These are phyloP conservation scores for Sporothrix luriei DNA, from an alignment of 2,329 filamentous ascomycete genomes.

Conservation along the genomic window DNA sequence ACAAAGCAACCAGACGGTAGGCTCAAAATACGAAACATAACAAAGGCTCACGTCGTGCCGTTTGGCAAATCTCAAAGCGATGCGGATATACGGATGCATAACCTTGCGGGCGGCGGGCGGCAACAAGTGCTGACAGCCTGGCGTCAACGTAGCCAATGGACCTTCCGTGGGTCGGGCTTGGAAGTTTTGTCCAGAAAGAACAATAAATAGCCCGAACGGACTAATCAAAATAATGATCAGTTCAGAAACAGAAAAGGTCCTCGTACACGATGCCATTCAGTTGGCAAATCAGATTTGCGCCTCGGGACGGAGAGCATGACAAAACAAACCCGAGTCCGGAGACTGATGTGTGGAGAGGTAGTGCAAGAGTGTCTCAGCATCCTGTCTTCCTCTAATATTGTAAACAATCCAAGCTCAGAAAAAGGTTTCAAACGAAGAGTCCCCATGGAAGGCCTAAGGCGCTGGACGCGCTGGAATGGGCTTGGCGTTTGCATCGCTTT, in stretches of 20 bases:
- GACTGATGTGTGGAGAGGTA: neutral
- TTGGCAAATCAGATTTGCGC: neutral
- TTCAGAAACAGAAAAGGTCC: neutral
- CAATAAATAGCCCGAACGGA: neutral
- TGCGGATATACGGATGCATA: neutral
- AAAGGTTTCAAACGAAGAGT: neutral
- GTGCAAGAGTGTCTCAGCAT: too few relatives aligned
- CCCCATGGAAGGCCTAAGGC: too few relatives aligned
- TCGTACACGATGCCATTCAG: neutral
- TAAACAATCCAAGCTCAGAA: neutral
- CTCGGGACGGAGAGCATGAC: constrained; percentile 9
- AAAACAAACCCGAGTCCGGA: neutral
- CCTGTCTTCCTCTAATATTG: too few relatives aligned
- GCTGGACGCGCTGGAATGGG: neutral
- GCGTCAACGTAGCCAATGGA: neutral
- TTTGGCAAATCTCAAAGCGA: neutral
- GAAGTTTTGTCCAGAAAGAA: neutral
- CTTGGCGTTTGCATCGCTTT: neutral
- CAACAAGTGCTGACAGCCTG: constrained; percentile 16
- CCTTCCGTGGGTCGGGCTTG: neutral
- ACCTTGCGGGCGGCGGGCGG: too few relatives aligned
- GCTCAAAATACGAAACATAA: neutral
- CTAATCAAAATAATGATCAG: neutral
- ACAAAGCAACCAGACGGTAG: neutral
- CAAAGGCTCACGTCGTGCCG: too few relatives aligned